Base-by-base conservation (phyloP, 495 filamentous ascomycete genomes). In the Cercophora newfieldiana region DNA sequence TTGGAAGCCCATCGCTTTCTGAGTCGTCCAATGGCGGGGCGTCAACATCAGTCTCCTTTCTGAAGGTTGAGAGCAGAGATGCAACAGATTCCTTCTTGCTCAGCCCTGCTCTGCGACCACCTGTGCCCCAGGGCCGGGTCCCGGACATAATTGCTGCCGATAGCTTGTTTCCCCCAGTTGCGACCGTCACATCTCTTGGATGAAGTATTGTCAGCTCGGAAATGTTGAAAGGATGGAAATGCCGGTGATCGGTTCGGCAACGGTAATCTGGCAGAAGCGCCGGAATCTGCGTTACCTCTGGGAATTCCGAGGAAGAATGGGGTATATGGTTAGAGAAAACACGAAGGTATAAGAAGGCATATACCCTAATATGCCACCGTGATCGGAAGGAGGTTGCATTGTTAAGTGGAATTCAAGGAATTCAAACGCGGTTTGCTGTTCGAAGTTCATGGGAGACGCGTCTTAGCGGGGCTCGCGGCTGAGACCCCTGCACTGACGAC, bases 1-100 rank as follows among this genome's bases (percentile, higher is more conserved):
- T 29, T 7, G 68, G 30, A 3, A 59, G 49, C 10, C 54, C 63
- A 21, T 66, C 55, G 22, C 66, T 53, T 16, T 37, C 44, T 19
- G 22, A 29, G 26, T 62, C 1, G 19, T 60, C 58, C 31, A 71
- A 0, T 19, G 71, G 71, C 7, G 71, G 69, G 25, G 61, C 66
- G 44, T 71, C 61, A 7, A 60, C 53, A 8, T 18, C 33, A 60
- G 33, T 1, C 57, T 37, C 48, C 22, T 29, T 26, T 25, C 64
- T 1, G 30, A 44, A 44, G 3, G 12, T 14, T 44, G 37, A 44
- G 21, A 53, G 25, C n/a, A 53, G 48, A 0, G 7, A 59, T 10
- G 55, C 53, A 21, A 68, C 66, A 8, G 22, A 14, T 19, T 68
- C 55, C 1, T 63, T 31, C 1, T 28, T 65, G 51, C 66, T 69